Base-by-base conservation (phyloP, 306 rosid species). In the Pachyrhizus erosus region DNA sequence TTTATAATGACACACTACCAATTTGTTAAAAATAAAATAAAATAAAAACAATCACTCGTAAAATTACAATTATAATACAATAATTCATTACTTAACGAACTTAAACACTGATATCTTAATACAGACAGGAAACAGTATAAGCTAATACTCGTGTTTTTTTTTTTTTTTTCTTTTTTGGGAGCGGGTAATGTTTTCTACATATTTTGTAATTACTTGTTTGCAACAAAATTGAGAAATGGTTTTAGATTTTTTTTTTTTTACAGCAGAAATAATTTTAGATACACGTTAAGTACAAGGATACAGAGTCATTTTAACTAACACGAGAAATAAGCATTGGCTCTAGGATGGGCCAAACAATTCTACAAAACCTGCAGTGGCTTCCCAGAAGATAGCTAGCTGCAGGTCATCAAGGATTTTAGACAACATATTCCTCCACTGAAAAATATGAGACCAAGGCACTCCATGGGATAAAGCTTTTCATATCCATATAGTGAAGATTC, bases 381-480 rank as follows among this genome's bases (percentile, higher is more conserved):
- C 60, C 33, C 55, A 64, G 45, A 72, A 57, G 15, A 18, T 24
- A 51, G 18, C 43, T 24, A 51, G 18, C 43, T 26, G 55, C 62
- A 42, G 77, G 21, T 27, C 66, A 37, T n/a, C 65, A 48, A 5
- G 7, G 43, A 62, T 24, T 52, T 31, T 12, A 12, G 48, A 57
- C 82, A 78, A 57, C 82, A 78, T 1, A 61, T 33, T 34, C 61
- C 43, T 76, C 42, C 70, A 42, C 49, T 33, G 21, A n/a, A n/a
- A n/a, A 62, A 17, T 10, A 74, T 11, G 20, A 61, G 55, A 48
- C 54, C 57, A 75, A 40, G 54, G 80, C 21, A 71, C 21, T 23
- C 66, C 34, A 10, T 23, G 34, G 18, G 67, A 26, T 60, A 4
- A 34, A 21, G 14, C 33, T 66, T 79, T 45, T 37, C 26, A 73